A percentile compares a stretch with the other conserved stretches of the same genome.
These are phyloP conservation scores for Pisolithus microcarpus DNA, from an alignment of 768 basidiomycete genomes.

Conservation along the genomic window DNA sequence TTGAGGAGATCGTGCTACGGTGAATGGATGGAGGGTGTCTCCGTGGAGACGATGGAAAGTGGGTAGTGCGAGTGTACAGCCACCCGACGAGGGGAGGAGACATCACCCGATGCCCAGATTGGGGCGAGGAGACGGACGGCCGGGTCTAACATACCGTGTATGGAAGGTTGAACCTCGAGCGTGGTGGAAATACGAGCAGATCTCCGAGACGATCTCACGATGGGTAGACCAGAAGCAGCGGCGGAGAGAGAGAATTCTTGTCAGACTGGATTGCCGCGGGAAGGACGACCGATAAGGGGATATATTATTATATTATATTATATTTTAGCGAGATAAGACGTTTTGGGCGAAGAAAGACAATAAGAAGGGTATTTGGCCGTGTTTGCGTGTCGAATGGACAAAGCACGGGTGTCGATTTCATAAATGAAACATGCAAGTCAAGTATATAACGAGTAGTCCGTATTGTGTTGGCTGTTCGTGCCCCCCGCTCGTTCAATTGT, in stretches of 20 bases:
- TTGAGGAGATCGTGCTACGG: not conserved
- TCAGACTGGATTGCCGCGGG: conserved; percentile 23
- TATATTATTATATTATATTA: conserved; percentile 17
- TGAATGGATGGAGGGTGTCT: not conserved
- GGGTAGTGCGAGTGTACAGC: not conserved
- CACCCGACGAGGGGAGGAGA: not conserved
- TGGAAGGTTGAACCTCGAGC: conserved; percentile 22
- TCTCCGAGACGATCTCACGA: conserved; percentile 3
- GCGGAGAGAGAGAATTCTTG: conserved; percentile 15
- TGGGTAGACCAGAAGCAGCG: conserved; percentile 11
- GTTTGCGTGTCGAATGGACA: conserved; percentile 37
- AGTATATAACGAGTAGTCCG: conserved; percentile 48
- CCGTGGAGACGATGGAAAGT: too few species aligned
- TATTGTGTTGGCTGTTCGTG: conserved; percentile 58
- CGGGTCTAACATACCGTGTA: conserved; percentile 19
- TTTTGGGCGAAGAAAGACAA: conserved; percentile 36
- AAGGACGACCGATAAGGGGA: conserved; percentile 6
- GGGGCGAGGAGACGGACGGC: conserved; percentile 8
- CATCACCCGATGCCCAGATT: conserved; percentile 4
- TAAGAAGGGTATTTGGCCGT: conserved; percentile 37
- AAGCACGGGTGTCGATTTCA: conserved; percentile 24
- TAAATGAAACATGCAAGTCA: conserved; percentile 29
- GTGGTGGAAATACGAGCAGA: not conserved
- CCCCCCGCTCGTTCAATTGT: conserved; percentile 65
- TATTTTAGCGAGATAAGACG: conserved; percentile 25